Conservation (phyloP, 1,284 basidiomycete species). For the Heliocybe sulcata region DNA sequence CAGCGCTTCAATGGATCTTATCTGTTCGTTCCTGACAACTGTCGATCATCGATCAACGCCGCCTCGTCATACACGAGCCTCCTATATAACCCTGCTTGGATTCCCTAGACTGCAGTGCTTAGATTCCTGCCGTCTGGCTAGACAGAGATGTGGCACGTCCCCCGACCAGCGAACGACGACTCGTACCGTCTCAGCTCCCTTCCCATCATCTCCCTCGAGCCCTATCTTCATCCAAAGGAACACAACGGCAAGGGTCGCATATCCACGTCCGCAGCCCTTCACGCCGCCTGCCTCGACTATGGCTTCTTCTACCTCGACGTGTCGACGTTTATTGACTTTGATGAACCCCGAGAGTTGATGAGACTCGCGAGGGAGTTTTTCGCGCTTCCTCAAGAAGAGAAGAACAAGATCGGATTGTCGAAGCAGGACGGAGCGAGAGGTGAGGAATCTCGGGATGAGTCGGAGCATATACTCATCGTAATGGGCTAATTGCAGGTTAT, state of each 20-base stretch:
- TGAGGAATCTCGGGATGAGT: slow-evolving; percentile 21
- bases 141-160: neutral
- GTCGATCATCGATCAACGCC: no score
- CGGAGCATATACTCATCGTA: neutral
- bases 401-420: slow-evolving; percentile 58
- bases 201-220: slow-evolving; percentile 37
- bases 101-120: no score
- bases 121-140: no score
- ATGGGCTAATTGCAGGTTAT: slow-evolving; percentile 60
- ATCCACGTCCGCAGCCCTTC: slow-evolving; percentile 52
- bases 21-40: no score
- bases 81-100: no score
- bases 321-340: slow-evolving; percentile 41
- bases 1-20: no score
- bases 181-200: slow-evolving; percentile 14
- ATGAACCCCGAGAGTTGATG: slow-evolving; percentile 61
- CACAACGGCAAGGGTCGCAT: slow-evolving; percentile 29
- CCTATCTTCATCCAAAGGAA: slow-evolving; percentile 32
- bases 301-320: slow-evolving; percentile 87
- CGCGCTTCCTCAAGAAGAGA: slow-evolving; percentile 58
- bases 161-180: neutral
- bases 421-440: slow-evolving; percentile 72
- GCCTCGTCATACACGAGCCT: no score
- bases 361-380: slow-evolving; percentile 70
- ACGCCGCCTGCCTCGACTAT: slow-evolving; percentile 67